Evolutionary conservation across 129 eudicot species (phyloP), one percentile per base, ranked within the genome.

Genomic region (Centella asiatica): DNA sequence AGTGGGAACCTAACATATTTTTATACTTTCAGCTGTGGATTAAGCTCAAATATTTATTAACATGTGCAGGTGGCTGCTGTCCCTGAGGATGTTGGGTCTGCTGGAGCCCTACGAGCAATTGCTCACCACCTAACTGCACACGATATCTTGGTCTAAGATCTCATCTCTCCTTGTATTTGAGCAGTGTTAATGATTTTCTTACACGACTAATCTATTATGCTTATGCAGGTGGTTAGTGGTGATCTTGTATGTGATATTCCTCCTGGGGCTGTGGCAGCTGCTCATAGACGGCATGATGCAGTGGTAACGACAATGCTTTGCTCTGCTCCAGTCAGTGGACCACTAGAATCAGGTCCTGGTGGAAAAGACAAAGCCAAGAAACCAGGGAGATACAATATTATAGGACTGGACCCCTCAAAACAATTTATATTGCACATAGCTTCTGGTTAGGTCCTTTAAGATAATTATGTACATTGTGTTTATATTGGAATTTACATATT

Each of bases 271-370:
- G 87, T 92, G 49, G 95, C 95, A 55, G 95, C 95, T 76, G 83
- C 92, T 55, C 98, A 92, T 77, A 84, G 95, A 76, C 81, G 98
- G 27, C 98, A 92, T 67, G 95, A 92, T 75, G 95, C 98, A 6
- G 90, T 61, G 29, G 98, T 92, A 42, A 92, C 98, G 60, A 86
- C 98, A 49, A 77, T 82, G 90, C 77, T 92, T 66, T 87, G 98
- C 65, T 78, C 90, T 44, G 75, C 77, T 66, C 98, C 95, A 13
- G 80, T 87, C 51, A 81, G 94, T 79, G 94, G 94, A 34, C 78
- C 90, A 50, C 75, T 80, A n/a, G 98, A 92, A 17, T 81, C 94
- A 6, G 87, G 80, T 64, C 62, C 95, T 50, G 71, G 86, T 62
- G 90, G 87, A 69, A 92, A 92, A 66, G 98, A 92, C 73, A 92